A percentile compares a stretch with the other conserved stretches of the same genome.
These are phyloP conservation scores for Leccinum subrobustum DNA, from an alignment of 1,284 basidiomycete genomes.

Conservation along the genomic window DNA sequence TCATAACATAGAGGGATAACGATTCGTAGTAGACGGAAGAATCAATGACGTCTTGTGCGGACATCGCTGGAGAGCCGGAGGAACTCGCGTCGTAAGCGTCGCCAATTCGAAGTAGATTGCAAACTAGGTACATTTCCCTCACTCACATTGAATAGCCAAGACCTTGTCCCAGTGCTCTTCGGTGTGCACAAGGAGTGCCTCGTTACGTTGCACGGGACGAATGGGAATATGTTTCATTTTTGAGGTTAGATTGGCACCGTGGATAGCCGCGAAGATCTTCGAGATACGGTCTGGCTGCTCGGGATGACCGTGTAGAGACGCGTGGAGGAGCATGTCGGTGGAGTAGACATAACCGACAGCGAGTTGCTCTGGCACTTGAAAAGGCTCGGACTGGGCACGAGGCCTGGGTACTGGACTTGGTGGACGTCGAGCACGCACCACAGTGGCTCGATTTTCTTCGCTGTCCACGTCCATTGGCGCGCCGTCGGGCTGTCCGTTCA, in stretches of 20 bases:
- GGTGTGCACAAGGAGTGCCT: constrained; percentile 88
- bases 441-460: constrained; percentile 11
- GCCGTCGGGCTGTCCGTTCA: constrained; percentile 20
- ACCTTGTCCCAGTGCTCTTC: constrained; percentile 92
- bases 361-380: constrained; percentile 13
- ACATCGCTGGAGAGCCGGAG: constrained; percentile 53
- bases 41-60: constrained; percentile 68
- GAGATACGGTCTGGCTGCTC: constrained; percentile 88
- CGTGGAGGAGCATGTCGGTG: constrained; percentile 85
- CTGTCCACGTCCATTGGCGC: constrained; percentile 32
- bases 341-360: constrained; percentile 86
- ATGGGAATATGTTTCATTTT: constrained; percentile 82
- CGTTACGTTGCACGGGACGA: constrained; percentile 70
- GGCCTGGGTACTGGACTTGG: constrained; percentile 17
- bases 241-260: constrained; percentile 56
- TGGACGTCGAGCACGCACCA: constrained; percentile 10
- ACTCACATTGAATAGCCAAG: constrained; percentile 71
- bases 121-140: constrained; percentile 3
- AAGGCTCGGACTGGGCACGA: constrained; percentile 34
- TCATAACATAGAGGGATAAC: constrained; percentile 90
- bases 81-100: constrained; percentile 22
- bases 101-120: constrained; percentile 7
- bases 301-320: constrained; percentile 68
- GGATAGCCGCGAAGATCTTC: constrained; percentile 72
- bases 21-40: constrained; percentile 83